Evolutionary conservation across 257 asterid species (phyloP), one percentile per base, ranked within the genome.

Genomic region (Plantago ovata): DNA sequence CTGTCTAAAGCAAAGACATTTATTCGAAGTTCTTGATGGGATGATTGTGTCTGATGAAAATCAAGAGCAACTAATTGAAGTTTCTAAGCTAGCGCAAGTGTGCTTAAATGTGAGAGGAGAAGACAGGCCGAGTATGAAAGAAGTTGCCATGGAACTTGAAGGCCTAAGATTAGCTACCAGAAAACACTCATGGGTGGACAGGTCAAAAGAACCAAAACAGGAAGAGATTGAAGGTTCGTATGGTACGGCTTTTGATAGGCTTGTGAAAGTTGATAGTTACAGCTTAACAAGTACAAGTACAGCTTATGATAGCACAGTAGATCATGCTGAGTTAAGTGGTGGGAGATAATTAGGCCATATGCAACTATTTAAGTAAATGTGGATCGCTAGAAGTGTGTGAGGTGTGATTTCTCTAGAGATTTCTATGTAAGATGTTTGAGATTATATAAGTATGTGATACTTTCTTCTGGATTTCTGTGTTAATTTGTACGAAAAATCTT

Each of bases 31-130:
- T 52, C 20, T 69, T 23, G 76, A 65, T 21, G 20, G 2, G 0
- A 56, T 14, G 7, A 45, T 61, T 16, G 32, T 13, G 13, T 21
- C 10, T 16, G 49, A 69, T n/a, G 75, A 20, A 58, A 61, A 54
- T 24, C 33, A 32, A 13, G 60, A 19, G 23, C 51, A 50, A 13
- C 14, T 62, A 38, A 41, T 46, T 14, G 54, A 54, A 19, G 24
- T 63, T 47, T 71, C 66, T 0, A 32, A 13, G 56, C 53, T 59
- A n/a, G 66, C 78, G 13, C 16, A 68, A 18, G 39, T 13, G 1
- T 73, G 71, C 50, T 39, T 68, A 19, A 22, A 55, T 53, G 40
- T 68, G 9, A 64, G 49, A 15, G 75, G 68, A 2, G 69, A 68
- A 8, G 72, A 73, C 21, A 69, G 72, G 21, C 66, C 58, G 2